Evolutionary conservation across 106 monocot species (phyloP).

Genomic region (Iris macrosiphon): DNA sequence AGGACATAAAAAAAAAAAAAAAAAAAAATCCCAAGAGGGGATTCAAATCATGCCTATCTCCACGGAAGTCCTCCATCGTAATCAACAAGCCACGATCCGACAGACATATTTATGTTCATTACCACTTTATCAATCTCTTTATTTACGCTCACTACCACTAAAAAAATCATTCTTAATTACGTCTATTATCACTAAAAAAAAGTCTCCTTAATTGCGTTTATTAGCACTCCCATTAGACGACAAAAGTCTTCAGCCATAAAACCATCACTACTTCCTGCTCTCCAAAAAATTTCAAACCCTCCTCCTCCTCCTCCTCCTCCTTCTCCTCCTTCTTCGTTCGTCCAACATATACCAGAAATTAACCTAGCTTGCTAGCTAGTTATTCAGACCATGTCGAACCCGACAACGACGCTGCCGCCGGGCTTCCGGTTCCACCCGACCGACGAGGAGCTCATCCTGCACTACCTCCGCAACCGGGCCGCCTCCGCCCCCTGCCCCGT

Average conservation of each 20-base stretch:
- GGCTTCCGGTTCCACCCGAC: slow-evolving; percentile 68
- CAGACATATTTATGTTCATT: too few species aligned
- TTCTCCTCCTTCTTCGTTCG: neutral
- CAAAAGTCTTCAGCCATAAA: slow-evolving; percentile 35
- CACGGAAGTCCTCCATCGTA: too few species aligned
- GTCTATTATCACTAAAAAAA: too few species aligned
- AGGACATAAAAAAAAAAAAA: too few species aligned
- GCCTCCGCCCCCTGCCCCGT: slow-evolving; percentile 39
- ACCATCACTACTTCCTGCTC: slow-evolving; percentile 10
- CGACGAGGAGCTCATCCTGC: slow-evolving; percentile 59
- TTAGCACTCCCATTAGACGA: slow-evolving; percentile 12
- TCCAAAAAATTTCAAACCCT: slow-evolving; percentile 31
- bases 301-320: neutral
- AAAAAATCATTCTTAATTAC: too few species aligned
- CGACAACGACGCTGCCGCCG: slow-evolving; percentile 32
- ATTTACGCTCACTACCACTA: too few species aligned
- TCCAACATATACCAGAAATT: neutral
- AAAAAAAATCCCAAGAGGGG: too few species aligned
- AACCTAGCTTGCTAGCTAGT: too few species aligned
- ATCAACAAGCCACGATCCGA: too few species aligned
- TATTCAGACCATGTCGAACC: slow-evolving; percentile 27
- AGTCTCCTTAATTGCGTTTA: neutral
- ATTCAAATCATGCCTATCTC: too few species aligned
- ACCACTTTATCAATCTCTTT: too few species aligned
- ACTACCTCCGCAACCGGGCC: slow-evolving; percentile 43